Evolutionary conservation across 441 rosid species (phyloP), one percentile per base, ranked within the genome.

Genomic region (Gossypium aridum): DNA sequence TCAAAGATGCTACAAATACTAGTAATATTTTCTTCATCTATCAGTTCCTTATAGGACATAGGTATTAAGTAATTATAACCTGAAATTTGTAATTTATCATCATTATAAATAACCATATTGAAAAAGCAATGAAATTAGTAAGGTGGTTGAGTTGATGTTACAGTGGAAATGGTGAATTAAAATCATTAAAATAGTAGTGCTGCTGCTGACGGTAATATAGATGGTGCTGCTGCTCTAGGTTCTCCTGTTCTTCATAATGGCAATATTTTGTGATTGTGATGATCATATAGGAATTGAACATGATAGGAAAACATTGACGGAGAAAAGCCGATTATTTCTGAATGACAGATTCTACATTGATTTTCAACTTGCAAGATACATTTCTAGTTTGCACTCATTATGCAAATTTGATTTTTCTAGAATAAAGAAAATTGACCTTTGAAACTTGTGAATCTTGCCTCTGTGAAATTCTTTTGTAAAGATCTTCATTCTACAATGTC

Each of bases 401-500:
- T 43, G 45, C 45, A n/a, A 3, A 16, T 3, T 51, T 14, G 13
- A 26, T 51, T 3, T 20, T 12, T 2, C 64, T 23, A 20, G 34
- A 70, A 55, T 31, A 17, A 31, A 37, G 74, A 54, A 55, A 69
- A 69, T 26, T 17, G 17, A 17, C 53, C 20, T 55, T 10, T 31
- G 13, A 4, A 55, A 70, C 64, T 28, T 70, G 13, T 9, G 20
- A 54, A 70, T 70, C 64, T 70, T 16, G 19, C 39, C 51, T 49
- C 49, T 10, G 12, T 54, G 73, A 14, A 70, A 70, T 17, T 17
- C 17, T 70, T 17, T 70, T 17, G 74, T 70, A 19, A 71, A 71
- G 26, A 54, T 31, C 45, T 69, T 25, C 49, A 34, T 54, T 55
- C 49, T 17, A 55, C 13, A 45, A 12, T 6, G 34, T 19, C 45